A percentile compares a stretch with the other conserved stretches of the same genome.
These are phyloP conservation scores for Leccinum holopus DNA, from an alignment of 1,284 basidiomycete genomes.

Conservation along the genomic window DNA sequence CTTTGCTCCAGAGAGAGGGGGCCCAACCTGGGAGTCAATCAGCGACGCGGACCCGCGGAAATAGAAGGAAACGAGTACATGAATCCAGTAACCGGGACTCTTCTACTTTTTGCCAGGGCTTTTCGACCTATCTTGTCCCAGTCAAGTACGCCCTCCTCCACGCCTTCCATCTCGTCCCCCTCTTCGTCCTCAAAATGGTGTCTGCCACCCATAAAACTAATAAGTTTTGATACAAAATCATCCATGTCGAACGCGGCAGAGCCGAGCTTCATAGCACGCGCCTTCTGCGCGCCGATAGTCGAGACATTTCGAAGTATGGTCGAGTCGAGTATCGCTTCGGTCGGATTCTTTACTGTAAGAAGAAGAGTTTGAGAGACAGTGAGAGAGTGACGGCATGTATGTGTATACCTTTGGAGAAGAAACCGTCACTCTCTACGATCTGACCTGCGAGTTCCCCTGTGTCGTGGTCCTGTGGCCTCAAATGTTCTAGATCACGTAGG, in stretches of 20 bases:
- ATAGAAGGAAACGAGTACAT: slow-evolving; percentile 55
- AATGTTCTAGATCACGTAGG: slow-evolving; percentile 22
- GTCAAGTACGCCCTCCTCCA: slow-evolving; percentile 49
- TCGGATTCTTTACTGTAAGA: slow-evolving; percentile 66
- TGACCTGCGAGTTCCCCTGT: slow-evolving; percentile 55
- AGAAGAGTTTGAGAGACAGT: slow-evolving; percentile 7
- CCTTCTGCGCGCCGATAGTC: slow-evolving; percentile 71
- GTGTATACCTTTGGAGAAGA: slow-evolving; percentile 59
- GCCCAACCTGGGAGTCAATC: slow-evolving; percentile 56
- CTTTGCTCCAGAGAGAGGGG: slow-evolving; percentile 78
- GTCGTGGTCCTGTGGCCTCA: slow-evolving; percentile 55
- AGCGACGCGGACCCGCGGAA: slow-evolving; percentile 1
- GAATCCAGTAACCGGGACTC: slow-evolving; percentile 74
- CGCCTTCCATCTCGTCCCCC: slow-evolving; percentile 45
- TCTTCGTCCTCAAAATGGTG: slow-evolving; percentile 49
- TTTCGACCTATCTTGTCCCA: slow-evolving; percentile 77
- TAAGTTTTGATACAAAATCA: slow-evolving; percentile 73
- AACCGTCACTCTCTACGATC: slow-evolving; percentile 53
- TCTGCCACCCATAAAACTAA: slow-evolving; percentile 70
- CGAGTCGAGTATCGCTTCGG: slow-evolving; percentile 80
- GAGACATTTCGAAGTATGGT: slow-evolving; percentile 69
- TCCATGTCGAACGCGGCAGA: slow-evolving; percentile 81
- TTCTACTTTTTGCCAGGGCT: slow-evolving; percentile 69
- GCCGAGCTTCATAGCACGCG: slow-evolving; percentile 82
- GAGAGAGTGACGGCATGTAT: slow-evolving; percentile 2